Percentiles rank a stretch among this genome's conserved stretches.
Conservation (phyloP, 2,329 filamentous ascomycete species). For the Aspergillus quadrilineatus region DNA sequence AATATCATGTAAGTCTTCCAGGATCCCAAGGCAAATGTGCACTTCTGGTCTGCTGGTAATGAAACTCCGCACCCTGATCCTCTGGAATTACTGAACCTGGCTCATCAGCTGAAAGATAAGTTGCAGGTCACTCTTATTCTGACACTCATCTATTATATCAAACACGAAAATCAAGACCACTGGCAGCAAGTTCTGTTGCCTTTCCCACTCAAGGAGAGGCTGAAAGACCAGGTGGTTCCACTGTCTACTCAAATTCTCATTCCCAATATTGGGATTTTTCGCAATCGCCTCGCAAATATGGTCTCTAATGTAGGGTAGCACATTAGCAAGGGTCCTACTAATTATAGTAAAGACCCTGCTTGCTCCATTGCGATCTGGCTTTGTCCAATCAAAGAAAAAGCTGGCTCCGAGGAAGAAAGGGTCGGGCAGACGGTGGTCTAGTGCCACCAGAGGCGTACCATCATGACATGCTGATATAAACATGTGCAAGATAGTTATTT, state of each 20-base stretch:
- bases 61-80: not conserved
- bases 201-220: not conserved
- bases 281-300: not conserved
- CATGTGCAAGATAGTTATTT: slow-evolving; percentile 9
- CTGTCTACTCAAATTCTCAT: not conserved
- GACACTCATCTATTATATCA: not conserved
- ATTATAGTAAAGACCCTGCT: slow-evolving; percentile 28
- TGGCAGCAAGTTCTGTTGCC: not conserved
- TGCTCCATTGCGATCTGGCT: slow-evolving; percentile 21
- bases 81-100: not conserved
- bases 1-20: not conserved
- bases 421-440: not conserved
- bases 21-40: not conserved
- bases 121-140: not conserved
- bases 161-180: not conserved
- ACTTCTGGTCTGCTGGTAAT: not conserved
- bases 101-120: not conserved
- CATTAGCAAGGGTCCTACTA: slow-evolving; percentile 17
- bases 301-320: not conserved
- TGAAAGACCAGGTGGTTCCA: not conserved
- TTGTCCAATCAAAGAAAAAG: slow-evolving; percentile 32
- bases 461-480: slow-evolving; percentile 14
- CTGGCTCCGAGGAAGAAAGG: slow-evolving; percentile 24
- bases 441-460: not conserved
- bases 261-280: not conserved